Percentiles rank a stretch among this genome's conserved stretches.
phyloP scores from a whole-genome alignment of 805 yeast species.

The Komagataella pseudopastoris region DNA sequence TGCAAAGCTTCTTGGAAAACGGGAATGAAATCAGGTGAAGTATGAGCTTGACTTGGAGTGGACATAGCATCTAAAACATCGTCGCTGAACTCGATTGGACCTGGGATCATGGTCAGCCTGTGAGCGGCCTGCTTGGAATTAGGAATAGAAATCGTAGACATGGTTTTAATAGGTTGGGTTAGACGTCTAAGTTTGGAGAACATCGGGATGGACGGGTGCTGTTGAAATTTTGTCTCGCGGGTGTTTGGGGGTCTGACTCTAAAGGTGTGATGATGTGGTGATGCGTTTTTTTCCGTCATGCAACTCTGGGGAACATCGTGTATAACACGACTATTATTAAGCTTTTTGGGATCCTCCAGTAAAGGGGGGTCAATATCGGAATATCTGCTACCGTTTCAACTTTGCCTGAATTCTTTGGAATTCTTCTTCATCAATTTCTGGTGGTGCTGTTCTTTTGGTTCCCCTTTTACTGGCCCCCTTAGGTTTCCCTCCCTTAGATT shows the following conservation, averaged over 20 bases:
- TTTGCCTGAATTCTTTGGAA: slow-evolving; percentile 31
- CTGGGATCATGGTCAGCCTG: slow-evolving; percentile 45
- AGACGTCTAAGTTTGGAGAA: background rate
- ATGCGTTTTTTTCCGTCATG: background rate
- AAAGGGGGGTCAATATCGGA: background rate
- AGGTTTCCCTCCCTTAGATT: background rate
- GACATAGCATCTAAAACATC: slow-evolving; percentile 69
- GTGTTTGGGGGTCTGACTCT: background rate
- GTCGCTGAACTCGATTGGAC: slow-evolving; percentile 78
- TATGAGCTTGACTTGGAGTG: slow-evolving; percentile 80
- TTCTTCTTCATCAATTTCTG: slow-evolving; percentile 35
- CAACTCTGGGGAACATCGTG: background rate
- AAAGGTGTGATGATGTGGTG: background rate
- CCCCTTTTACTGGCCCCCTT: background rate
- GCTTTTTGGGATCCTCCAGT: background rate
- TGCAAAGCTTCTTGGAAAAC: slow-evolving; percentile 59
- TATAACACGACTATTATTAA: background rate
- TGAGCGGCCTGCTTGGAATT: slow-evolving; percentile 14
- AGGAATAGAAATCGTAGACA: slow-evolving; percentile 2
- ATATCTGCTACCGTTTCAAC: background rate
- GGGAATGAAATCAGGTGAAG: slow-evolving; percentile 68
- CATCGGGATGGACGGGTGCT: background rate
- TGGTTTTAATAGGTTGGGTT: background rate
- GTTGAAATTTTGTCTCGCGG: background rate
- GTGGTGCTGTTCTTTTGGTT: slow-evolving; percentile 2